phyloP scores from a whole-genome alignment of 495 filamentous ascomycete species.

The Aspergillus wentii region DNA sequence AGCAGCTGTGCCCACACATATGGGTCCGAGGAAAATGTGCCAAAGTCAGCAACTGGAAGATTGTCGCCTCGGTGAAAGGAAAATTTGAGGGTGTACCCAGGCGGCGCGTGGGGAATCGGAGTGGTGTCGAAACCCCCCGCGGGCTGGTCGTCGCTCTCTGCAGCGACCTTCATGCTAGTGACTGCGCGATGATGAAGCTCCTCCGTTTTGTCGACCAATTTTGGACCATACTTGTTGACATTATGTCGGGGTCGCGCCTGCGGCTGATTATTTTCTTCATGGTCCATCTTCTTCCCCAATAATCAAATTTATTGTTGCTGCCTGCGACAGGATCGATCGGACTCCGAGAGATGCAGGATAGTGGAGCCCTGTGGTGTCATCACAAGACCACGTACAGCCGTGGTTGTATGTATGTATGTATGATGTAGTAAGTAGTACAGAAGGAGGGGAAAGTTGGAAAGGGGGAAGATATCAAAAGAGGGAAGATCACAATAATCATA shows the following conservation, averaged over 20 bases:
- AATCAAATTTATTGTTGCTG: conserved; percentile 1
- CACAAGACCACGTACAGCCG: too few species aligned
- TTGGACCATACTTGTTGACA: conserved; percentile 37
- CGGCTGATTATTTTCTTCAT: conserved; percentile 4
- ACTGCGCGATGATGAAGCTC: conserved; percentile 49
- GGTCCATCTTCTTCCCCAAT: conserved; percentile 1
- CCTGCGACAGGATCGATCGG: neutral
- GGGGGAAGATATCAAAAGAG: too few species aligned
- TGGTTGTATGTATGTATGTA: too few species aligned
- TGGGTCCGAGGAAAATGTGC: conserved; percentile 75
- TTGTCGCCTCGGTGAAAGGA: conserved; percentile 77
- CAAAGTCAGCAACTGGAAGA: conserved; percentile 77
- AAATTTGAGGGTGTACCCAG: conserved; percentile 79
- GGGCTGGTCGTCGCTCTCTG: conserved; percentile 35
- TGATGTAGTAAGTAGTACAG: neutral
- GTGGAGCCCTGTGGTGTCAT: too few species aligned
- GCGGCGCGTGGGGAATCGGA: conserved; percentile 64
- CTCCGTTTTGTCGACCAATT: conserved; percentile 52
- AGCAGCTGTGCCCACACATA: conserved; percentile 68
- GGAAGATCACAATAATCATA: too few species aligned
- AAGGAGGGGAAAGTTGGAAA: neutral
- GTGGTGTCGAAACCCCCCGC: conserved; percentile 77
- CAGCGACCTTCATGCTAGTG: conserved; percentile 19
- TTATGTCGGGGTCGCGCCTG: conserved; percentile 17
- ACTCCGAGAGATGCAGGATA: too few species aligned